phyloP scores from a whole-genome alignment of 2,329 filamentous ascomycete species.

The Ophiostoma ips region DNA sequence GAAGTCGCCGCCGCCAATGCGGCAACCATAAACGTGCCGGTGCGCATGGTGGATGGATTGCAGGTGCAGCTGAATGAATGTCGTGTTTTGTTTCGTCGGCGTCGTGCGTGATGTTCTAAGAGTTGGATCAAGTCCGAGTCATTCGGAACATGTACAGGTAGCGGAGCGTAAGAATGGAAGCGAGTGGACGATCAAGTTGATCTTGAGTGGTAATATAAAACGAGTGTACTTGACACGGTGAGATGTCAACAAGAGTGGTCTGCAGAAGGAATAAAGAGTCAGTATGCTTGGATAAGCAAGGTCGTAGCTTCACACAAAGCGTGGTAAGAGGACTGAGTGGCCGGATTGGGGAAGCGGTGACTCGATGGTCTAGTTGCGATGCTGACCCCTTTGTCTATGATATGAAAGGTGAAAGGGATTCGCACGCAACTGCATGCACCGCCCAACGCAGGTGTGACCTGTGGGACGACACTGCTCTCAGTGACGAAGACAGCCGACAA shows the following conservation, averaged over 20 bases:
- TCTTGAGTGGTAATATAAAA: constrained; percentile 23
- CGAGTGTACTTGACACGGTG: constrained; percentile 45
- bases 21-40: constrained; percentile 33
- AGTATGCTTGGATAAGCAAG: constrained; percentile 11
- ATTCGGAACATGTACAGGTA: constrained; percentile 1
- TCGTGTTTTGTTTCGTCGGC: neutral
- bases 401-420: no score
- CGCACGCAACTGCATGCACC: no score
- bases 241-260: constrained; percentile 36
- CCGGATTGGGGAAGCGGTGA: constrained; percentile 5
- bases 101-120: neutral
- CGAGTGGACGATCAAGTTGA: constrained; percentile 8
- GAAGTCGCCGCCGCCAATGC: constrained; percentile 34
- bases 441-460: no score
- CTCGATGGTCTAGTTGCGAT: neutral
- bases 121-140: constrained; percentile 2
- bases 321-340: neutral
- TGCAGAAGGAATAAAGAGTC: constrained; percentile 10
- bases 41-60: constrained; percentile 28
- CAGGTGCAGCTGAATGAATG: neutral
- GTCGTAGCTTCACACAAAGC: neutral
- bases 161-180: neutral
- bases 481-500: neutral
- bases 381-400: neutral
- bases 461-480: no score